Base-by-base conservation (phyloP, 805 yeast species). In the Hemisphaericaspora nanyangensis region DNA sequence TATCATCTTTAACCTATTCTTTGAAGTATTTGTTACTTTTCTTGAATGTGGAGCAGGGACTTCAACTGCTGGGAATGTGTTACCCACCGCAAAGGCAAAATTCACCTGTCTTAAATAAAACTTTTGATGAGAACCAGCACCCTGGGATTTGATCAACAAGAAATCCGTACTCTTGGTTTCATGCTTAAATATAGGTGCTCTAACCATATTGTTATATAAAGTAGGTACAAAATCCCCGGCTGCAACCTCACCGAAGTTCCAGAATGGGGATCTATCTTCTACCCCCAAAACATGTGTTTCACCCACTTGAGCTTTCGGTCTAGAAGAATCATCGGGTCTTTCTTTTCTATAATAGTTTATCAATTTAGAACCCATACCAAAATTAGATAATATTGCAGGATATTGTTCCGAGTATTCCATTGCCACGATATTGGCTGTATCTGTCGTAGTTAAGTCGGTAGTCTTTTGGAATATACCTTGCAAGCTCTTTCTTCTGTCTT, bases 21-120 rank as follows among this genome's bases (percentile, higher is more conserved):
- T 90, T 30, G 89, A 80, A 17, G 95, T 90, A 3, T 96, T 83
- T 1, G 98, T 90, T 17, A 90, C 97, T 52, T 88, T 89, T 60
- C 99, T 77, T 1, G 97, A 88, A 57, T 93, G 96, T 2, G 99
- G 99, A 1, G 98, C 97, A 0, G 99, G 99, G 25, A 93, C 83
- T 53, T 88, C 96, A 34, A 86, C 85, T 2, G 88, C 96, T 1
- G 99, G 99, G 49, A 88, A 80, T 0, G 85, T 76, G 55, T 93
- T 96, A 1, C 99, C 99, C 11, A 90, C 95, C 0, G 88, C 80
- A 58, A 88, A 93, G 34, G 86, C 55, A 55, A 81, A 80, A 37
- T 82, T 81, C 17, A 93, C 73, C 15, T 70, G 70, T 46, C 95
- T 72, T 46, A 93, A 54, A 51, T 69, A 90, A 53, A 78, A 87